phyloP scores from a whole-genome alignment of 176 grass and related monocot genomes.

The Carex kokanica region DNA sequence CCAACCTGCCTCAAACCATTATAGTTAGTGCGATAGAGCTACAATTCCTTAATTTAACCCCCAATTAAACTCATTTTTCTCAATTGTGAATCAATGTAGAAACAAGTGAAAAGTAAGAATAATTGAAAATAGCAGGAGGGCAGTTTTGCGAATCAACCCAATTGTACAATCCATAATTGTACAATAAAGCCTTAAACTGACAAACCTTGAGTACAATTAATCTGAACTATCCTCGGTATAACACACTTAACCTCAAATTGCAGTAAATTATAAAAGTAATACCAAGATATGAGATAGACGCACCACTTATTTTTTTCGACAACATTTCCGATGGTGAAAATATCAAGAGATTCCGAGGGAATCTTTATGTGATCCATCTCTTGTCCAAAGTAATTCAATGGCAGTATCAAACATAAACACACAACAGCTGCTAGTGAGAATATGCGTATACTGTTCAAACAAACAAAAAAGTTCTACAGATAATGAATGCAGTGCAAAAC shows the following conservation, averaged over 20 bases:
- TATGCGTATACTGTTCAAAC: slow-evolving; percentile 65
- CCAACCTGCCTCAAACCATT: background rate
- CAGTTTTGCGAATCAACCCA: background rate
- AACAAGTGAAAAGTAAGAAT: background rate
- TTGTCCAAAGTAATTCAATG: slow-evolving; percentile 97
- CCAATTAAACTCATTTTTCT: background rate
- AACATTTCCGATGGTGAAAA: slow-evolving; percentile 87
- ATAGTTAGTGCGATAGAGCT: background rate
- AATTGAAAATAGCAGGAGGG: background rate
- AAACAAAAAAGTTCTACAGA: background rate
- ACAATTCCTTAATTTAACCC: background rate
- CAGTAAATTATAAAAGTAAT: slow-evolving; percentile 30
- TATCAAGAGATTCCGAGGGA: slow-evolving; percentile 66
- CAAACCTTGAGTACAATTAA: background rate
- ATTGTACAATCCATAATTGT: background rate
- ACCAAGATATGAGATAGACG: slow-evolving; percentile 22
- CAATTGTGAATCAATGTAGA: background rate
- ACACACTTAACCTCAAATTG: slow-evolving; percentile 4
- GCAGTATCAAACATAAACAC: slow-evolving; percentile 79
- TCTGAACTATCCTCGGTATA: background rate
- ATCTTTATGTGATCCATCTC: slow-evolving; percentile 50
- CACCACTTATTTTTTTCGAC: slow-evolving; percentile 58
- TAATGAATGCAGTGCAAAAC: background rate
- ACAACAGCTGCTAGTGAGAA: slow-evolving; percentile 78
- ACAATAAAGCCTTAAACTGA: background rate